Evolutionary conservation across 805 yeast species (phyloP).

Genomic region (Teunomyces atbi): DNA sequence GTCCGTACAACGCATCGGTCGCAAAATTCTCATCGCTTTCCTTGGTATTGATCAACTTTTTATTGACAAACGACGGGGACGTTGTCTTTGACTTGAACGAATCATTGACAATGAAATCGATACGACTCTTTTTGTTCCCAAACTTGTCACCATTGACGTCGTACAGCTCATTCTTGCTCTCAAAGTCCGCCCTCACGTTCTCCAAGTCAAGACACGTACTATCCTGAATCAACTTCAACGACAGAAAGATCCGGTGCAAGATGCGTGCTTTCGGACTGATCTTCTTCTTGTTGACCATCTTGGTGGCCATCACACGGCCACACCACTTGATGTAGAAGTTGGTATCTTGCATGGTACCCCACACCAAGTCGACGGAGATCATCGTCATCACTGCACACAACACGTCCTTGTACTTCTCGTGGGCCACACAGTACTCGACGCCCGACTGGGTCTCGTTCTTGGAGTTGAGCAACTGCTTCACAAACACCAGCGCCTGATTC

Average conservation of each 20-base stretch:
- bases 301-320: conserved; percentile 67
- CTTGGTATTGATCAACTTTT: conserved; percentile 44
- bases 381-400: conserved; percentile 79
- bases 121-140: conserved; percentile 20
- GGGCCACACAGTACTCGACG: conserved; percentile 47
- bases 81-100: conserved; percentile 15
- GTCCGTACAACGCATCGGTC: conserved; percentile 78
- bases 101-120: conserved; percentile 24
- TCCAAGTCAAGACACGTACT: conserved; percentile 53
- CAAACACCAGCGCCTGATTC: conserved; percentile 68
- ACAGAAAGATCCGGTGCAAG: conserved; percentile 74
- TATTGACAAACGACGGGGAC: conserved; percentile 41
- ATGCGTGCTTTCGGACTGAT: conserved; percentile 74
- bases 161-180: conserved; percentile 24
- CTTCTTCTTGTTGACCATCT: conserved; percentile 62
- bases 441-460: conserved; percentile 30
- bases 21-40: conserved; percentile 59
- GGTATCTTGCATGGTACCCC: conserved; percentile 90
- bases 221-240: conserved; percentile 73
- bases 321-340: conserved; percentile 72
- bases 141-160: conserved; percentile 38
- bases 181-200: conserved; percentile 35
- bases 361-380: conserved; percentile 84
- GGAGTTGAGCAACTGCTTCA: conserved; percentile 51
- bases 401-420: conserved; percentile 77